phyloP scores from a whole-genome alignment of 352 stramenopile species.

The Blastocystis sp. region DNA sequence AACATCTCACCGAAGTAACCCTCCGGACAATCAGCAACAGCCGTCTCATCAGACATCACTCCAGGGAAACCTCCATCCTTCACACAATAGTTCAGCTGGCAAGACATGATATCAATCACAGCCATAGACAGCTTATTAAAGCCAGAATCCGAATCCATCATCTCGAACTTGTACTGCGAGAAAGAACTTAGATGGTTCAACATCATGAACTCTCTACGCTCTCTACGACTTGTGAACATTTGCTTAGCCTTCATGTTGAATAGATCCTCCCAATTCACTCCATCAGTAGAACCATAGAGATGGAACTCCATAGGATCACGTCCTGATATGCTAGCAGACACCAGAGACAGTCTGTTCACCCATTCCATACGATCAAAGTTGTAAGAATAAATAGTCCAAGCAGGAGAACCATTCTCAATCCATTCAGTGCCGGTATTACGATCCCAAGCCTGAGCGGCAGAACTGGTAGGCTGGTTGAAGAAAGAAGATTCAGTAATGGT shows the following conservation, averaged over 20 bases:
- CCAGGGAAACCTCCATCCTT: slow-evolving; percentile 19
- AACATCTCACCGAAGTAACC: slow-evolving; percentile 44
- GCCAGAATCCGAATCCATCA: not conserved
- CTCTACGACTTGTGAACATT: not conserved
- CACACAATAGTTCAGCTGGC: slow-evolving; percentile 55
- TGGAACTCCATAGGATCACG: slow-evolving; percentile 6
- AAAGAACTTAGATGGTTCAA: slow-evolving; percentile 12
- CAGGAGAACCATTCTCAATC: slow-evolving; percentile 12
- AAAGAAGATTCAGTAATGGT: not conserved
- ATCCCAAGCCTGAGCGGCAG: slow-evolving; percentile 23
- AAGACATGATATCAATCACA: slow-evolving; percentile 45
- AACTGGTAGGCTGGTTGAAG: slow-evolving; percentile 11
- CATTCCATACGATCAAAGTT: slow-evolving; percentile 54
- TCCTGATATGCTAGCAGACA: not conserved
- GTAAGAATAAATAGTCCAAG: not conserved
- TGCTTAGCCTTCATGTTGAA: not conserved
- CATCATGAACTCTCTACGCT: slow-evolving; percentile 30
- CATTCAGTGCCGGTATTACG: not conserved
- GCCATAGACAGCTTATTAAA: not conserved
- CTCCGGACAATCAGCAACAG: slow-evolving; percentile 8
- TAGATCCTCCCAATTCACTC: slow-evolving; percentile 17
- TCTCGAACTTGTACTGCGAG: slow-evolving; percentile 53
- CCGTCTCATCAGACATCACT: slow-evolving; percentile 34
- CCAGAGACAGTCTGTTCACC: slow-evolving; percentile 41
- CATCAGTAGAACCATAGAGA: slow-evolving; percentile 29